Evolutionary conservation across 768 basidiomycete genomes (phyloP).

Genomic region (Solioccasus polychromus): DNA sequence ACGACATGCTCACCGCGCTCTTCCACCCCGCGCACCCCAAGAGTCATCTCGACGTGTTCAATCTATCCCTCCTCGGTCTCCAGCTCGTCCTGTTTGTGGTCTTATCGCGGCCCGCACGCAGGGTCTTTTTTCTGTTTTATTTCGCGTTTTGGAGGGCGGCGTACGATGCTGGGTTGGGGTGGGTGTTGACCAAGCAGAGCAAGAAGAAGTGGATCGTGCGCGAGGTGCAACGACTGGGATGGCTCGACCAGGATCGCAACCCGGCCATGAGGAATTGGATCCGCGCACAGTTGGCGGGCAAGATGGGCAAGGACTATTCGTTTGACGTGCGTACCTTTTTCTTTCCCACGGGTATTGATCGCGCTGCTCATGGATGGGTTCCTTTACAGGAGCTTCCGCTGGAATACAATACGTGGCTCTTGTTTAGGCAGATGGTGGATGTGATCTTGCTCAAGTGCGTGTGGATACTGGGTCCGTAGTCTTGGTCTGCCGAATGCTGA

Average conservation of each 20-base stretch:
- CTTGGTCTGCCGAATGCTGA: not conserved
- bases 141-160: slow-evolving; percentile 92
- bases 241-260: slow-evolving; percentile 75
- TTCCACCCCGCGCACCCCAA: slow-evolving; percentile 83
- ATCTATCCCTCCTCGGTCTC: slow-evolving; percentile 70
- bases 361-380: not conserved
- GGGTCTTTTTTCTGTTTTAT: slow-evolving; percentile 79
- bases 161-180: slow-evolving; percentile 92
- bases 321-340: slow-evolving; percentile 68
- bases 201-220: slow-evolving; percentile 93
- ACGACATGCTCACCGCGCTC: slow-evolving; percentile 82
- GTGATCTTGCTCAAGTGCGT: slow-evolving; percentile 92
- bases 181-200: slow-evolving; percentile 92
- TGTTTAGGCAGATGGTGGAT: slow-evolving; percentile 95
- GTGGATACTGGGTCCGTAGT: not conserved
- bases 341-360: slow-evolving; percentile 6
- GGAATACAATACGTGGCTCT: slow-evolving; percentile 95
- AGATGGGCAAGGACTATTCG: slow-evolving; percentile 93
- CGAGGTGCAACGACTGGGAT: slow-evolving; percentile 72
- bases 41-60: slow-evolving; percentile 85
- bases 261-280: slow-evolving; percentile 80
- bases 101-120: slow-evolving; percentile 54
- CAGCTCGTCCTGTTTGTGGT: slow-evolving; percentile 74
- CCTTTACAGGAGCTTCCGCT: slow-evolving; percentile 74
- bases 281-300: slow-evolving; percentile 76